Base-by-base conservation (phyloP, 306 rosid species). In the Myrica gale region DNA sequence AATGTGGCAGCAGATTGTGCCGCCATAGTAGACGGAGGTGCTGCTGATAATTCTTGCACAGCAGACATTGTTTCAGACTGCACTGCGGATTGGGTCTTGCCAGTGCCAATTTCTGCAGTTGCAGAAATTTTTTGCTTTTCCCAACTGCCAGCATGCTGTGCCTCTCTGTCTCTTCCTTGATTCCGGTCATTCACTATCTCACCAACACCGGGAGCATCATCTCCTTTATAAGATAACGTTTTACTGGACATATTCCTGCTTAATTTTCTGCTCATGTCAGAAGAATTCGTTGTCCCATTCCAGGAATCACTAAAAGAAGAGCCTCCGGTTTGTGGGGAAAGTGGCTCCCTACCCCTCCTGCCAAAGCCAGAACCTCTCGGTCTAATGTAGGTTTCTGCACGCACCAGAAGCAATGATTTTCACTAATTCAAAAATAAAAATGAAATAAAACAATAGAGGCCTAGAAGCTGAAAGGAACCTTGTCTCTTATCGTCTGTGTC, bases 331-430 rank as follows among this genome's bases (percentile, higher is more conserved):
- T 90, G 81, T 74, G 99, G 99, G 80, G 99, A 96, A 84, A 80
- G 79, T 20, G 84, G 82, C 63, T 96, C 98, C 82, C 90, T 88
- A 17, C 85, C 92, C 80, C 90, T 90, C 85, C 93, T 82, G 75
- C 95, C 88, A 87, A 90, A 92, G 62, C 87, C 87, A 72, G 90
- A 75, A 46, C 96, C 91, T 84, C 96, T 88, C 50, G 97, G 87
- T 82, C 89, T 82, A 75, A 54, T 57, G 82, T 75, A 87, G 86
- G 74, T 89, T 77, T 90, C 99, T 96, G 93, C 84, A 82, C 20
- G 82, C 60, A 84, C 51, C 61, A 21, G 78, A 85, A 81, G 68
- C 69, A 75, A 81, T 39, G 45, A 60, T 42, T 70, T 66, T 71
- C 9, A 66, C 50, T 42, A 37, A 80, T 65, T 12, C 60, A 58